Evolutionary conservation across 345 rosid genomes (phyloP), one percentile per base, ranked within the genome.

Genomic region (Lepidium aucheri): DNA sequence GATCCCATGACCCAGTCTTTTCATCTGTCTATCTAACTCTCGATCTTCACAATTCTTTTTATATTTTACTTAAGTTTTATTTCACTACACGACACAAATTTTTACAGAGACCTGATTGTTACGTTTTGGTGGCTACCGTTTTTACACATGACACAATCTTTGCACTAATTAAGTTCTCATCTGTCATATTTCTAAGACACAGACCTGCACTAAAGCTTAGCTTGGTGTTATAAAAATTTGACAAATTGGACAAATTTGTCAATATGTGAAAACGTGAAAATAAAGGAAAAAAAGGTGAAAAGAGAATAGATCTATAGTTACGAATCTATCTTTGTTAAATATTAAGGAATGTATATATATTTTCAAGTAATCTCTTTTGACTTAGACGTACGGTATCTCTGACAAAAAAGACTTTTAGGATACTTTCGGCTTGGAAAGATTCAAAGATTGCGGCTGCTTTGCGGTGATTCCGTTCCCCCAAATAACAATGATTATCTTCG

Each of bases 361-460:
- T 20, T 52, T 70, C 41, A 54, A 63, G 63, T n/a, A 45, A 28
- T 10, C 14, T 13, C 55, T 63, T 14, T 11, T 47, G 52, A 57
- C 65, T 63, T 63, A 17, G 45, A 56, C 44, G 53, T 72, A 55
- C 59, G 70, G 44, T 63, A 71, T 46, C 36, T 46, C 36, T 47
- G 69, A 55, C 52, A 46, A 38, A 28, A 1, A 30, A 63, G 33
- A 53, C 59, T 63, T 63, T 63, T n/a, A n/a, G 4, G 4, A 65
- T 45, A 60, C 76, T 72, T 72, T 72, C 76, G 76, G 76, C 71
- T 57, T 24, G 22, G 15, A 9, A 13, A 55, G 14, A 50, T 65
- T 72, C 76, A 72, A 72, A 41, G 0, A 14, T 57, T 72, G 67
- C 76, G 76, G 76, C 71, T 50, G 49, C 76, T 58, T 65, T 65